Percentiles rank a stretch among this genome's conserved stretches.
Evolutionary conservation across 345 rosid genomes (phyloP).

Genomic region (Murraya paniculata): DNA sequence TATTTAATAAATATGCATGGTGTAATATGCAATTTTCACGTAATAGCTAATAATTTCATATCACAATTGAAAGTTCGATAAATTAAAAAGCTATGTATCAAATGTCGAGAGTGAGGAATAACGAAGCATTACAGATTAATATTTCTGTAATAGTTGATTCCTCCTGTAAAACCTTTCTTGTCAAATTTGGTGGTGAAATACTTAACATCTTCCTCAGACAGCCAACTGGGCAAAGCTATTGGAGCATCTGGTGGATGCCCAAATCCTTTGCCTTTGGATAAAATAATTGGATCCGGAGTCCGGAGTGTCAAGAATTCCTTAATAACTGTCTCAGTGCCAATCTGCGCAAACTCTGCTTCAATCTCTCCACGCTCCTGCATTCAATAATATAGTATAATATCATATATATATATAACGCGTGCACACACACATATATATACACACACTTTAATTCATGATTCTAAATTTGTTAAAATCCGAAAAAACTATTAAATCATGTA

Average conservation of each 20-base stretch:
- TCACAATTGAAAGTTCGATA: neutral
- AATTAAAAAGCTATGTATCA: neutral
- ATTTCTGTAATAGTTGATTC: conserved; percentile 73
- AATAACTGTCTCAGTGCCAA: conserved; percentile 45
- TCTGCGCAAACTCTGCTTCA: conserved; percentile 50
- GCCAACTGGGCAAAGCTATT: conserved; percentile 65
- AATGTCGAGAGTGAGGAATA: neutral
- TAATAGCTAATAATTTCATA: no score
- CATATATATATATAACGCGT: no score
- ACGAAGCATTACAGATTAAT: conserved; percentile 43
- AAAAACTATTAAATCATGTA: no score
- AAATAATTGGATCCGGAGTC: conserved; percentile 44
- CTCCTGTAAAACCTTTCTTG: conserved; percentile 71
- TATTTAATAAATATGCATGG: no score
- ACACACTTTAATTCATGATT: no score
- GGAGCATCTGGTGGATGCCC: conserved; percentile 26
- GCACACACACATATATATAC: no score
- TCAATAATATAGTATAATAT: neutral
- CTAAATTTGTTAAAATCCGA: no score
- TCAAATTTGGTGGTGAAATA: conserved; percentile 48
- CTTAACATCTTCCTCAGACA: conserved; percentile 50
- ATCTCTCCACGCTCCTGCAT: conserved; percentile 60
- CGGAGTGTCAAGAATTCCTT: conserved; percentile 43
- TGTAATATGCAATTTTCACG: no score
- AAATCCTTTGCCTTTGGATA: conserved; percentile 52